Evolutionary conservation across 768 basidiomycete genomes (phyloP).

Genomic region (Boletus patriciae): DNA sequence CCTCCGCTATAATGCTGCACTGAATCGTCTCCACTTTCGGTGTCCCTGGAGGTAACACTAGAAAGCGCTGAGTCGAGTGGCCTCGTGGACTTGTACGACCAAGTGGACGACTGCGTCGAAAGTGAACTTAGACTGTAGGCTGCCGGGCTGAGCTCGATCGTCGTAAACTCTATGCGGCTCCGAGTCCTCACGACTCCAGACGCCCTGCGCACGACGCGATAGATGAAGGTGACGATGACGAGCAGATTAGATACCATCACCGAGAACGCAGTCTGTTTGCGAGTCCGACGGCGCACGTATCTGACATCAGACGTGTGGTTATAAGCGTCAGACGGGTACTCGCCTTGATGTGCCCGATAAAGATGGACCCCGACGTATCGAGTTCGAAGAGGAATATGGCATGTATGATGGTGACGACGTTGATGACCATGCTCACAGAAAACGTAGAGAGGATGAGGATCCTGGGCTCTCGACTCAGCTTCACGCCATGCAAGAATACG

Average conservation of each 20-base stretch:
- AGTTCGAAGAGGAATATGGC: conserved; percentile 3
- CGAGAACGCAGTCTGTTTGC: background rate
- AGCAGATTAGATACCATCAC: conserved; percentile 23
- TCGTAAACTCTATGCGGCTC: conserved; percentile 7
- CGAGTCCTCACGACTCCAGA: background rate
- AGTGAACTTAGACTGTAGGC: background rate
- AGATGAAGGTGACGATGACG: conserved; percentile 21
- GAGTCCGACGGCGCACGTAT: background rate
- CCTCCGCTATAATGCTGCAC: too few relatives aligned
- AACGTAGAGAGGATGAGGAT: conserved; percentile 12
- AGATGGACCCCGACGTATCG: background rate
- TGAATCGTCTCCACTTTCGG: too few relatives aligned
- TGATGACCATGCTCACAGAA: conserved; percentile 18
- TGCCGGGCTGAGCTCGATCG: conserved; percentile 9
- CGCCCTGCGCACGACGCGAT: conserved; percentile 4
- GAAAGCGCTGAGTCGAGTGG: background rate
- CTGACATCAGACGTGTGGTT: background rate
- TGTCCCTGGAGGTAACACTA: background rate
- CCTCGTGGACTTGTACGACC: background rate
- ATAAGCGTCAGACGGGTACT: background rate
- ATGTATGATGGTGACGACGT: conserved; percentile 13
- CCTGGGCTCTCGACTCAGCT: conserved; percentile 2
- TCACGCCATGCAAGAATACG: background rate
- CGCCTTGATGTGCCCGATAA: conserved; percentile 18
- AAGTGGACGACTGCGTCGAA: background rate